These are phyloP conservation scores for Elongisporangium anandrum DNA, from an alignment of 352 stramenopile genomes.

Conservation along the genomic window DNA sequence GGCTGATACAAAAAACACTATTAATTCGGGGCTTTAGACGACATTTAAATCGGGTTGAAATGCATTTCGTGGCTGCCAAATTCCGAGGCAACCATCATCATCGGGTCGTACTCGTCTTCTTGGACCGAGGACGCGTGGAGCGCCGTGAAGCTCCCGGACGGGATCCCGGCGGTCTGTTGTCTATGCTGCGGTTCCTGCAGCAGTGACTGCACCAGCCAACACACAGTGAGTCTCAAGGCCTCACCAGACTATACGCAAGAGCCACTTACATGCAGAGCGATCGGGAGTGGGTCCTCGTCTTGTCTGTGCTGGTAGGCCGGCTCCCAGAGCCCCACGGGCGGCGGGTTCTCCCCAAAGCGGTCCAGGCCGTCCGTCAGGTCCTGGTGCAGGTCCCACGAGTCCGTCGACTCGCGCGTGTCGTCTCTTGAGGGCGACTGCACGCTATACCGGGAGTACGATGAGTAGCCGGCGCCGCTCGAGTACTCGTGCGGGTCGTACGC, in stretches of 20 bases:
- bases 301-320: conserved; percentile 21
- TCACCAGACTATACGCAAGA: conserved; percentile 3
- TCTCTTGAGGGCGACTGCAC: conserved; percentile 3
- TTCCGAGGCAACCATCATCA: conserved; percentile 40
- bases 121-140: conserved; percentile 12
- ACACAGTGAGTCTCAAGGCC: conserved; percentile 6
- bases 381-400: conserved; percentile 23
- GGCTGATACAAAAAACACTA: background rate
- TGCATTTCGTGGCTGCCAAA: conserved; percentile 31
- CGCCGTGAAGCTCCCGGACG: conserved; percentile 1
- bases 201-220: conserved; percentile 12
- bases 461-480: background rate
- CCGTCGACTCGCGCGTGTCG: conserved; percentile 16
- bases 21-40: background rate
- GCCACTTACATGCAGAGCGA: conserved; percentile 15
- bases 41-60: conserved; percentile 34
- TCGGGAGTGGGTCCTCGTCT: conserved; percentile 25
- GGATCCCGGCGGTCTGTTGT: conserved; percentile 1
- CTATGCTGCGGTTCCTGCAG: conserved; percentile 18
- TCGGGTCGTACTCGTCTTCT: conserved; percentile 38
- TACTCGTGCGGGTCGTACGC: background rate
- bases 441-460: background rate
- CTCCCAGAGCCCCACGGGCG: conserved; percentile 35
- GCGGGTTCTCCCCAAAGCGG: conserved; percentile 34
- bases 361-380: conserved; percentile 17